Base-by-base conservation (phyloP, 495 filamentous ascomycete species). In the Pyrenula aspistea region DNA sequence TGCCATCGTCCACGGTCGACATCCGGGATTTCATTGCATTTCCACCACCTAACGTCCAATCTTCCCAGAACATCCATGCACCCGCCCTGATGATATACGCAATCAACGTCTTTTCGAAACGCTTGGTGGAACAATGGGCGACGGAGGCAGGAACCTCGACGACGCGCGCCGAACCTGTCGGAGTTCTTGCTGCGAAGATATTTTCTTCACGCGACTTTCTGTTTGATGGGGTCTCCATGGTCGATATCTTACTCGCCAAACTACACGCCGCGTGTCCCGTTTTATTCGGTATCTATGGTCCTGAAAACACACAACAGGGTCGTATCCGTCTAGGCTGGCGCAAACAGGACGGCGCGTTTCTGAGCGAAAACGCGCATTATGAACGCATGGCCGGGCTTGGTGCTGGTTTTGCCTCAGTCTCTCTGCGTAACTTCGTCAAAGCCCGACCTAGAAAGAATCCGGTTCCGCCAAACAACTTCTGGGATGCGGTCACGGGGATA, bases 181-280 rank as follows among this genome's bases (percentile, higher is more conserved):
- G 93, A 36, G 78, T 94, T 31, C 69, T 90, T 20, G 76, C 84
- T 0, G 84, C 83, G 19, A 80, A 83, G 51, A 80, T 91, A 22
- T 92, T 96, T 63, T 83, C 89, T 2, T 72, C 77, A 20, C 72
- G 80, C 0, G 68, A 77, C 0, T 86, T 89, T 61, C 71, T 76
- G 19, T 89, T 85, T 77, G 78, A 87, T 24, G 88, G 86, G 1
- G 68, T 74, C 25, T 80, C 83, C 12, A 73, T 97, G 60, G 85
- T 90, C 49, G 91, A 96, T 60, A 86, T 97, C 54, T 69, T 97
- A 21, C 80, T 94, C 64, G 90, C 93, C 24, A 96, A 97, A 66
- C 85, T 88, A 59, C 83, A 88, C 48, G 74, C 84, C 2, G 76
- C 81, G 23, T 95, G 90, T 63, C 92, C 94, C 2, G 84, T 90